Evolutionary conservation across 176 grass and related monocot genomes (phyloP).

Genomic region (Triticum urartu): DNA sequence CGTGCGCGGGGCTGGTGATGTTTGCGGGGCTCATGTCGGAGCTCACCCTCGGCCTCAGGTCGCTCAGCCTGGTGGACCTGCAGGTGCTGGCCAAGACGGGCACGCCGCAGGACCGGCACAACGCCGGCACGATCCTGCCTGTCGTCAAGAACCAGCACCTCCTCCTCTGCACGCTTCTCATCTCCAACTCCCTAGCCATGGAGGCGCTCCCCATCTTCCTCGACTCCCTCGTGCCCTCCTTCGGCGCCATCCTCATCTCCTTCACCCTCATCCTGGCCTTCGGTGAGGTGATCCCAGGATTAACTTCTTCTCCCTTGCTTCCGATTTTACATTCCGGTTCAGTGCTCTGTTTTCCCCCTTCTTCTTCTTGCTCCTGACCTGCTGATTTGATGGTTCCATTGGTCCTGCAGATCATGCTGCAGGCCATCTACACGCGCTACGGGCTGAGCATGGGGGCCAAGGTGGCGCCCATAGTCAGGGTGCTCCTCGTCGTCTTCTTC

Average conservation of each 20-base stretch:
- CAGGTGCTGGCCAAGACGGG: constrained; percentile 91
- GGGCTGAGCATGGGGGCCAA: constrained; percentile 82
- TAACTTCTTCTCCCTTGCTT: not conserved
- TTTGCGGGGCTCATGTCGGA: constrained; percentile 98
- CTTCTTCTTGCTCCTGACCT: not conserved
- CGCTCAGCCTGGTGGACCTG: constrained; percentile 95
- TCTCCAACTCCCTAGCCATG: constrained; percentile 98
- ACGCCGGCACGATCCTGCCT: constrained; percentile 85
- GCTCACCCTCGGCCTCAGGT: constrained; percentile 96
- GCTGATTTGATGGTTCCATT: not conserved
- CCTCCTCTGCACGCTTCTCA: constrained; percentile 96
- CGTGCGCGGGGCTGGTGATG: constrained; percentile 53
- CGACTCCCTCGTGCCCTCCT: constrained; percentile 66
- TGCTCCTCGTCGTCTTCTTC: constrained; percentile 90
- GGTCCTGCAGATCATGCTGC: constrained; percentile 71
- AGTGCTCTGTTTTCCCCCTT: not conserved
- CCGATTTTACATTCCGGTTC: not conserved
- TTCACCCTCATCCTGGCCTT: constrained; percentile 94
- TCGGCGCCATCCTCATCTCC: constrained; percentile 79
- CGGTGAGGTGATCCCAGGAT: constrained; percentile 65
- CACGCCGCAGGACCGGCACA: constrained; percentile 43
- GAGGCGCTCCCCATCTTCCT: constrained; percentile 99
- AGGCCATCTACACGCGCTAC: constrained; percentile 87
- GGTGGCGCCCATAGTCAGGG: constrained; percentile 60
- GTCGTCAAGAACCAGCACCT: constrained; percentile 98